Percentiles rank a stretch among this genome's conserved stretches.
Conservation (phyloP, 2,329 filamentous ascomycete species). For the Teratosphaeria epicoccoides region DNA sequence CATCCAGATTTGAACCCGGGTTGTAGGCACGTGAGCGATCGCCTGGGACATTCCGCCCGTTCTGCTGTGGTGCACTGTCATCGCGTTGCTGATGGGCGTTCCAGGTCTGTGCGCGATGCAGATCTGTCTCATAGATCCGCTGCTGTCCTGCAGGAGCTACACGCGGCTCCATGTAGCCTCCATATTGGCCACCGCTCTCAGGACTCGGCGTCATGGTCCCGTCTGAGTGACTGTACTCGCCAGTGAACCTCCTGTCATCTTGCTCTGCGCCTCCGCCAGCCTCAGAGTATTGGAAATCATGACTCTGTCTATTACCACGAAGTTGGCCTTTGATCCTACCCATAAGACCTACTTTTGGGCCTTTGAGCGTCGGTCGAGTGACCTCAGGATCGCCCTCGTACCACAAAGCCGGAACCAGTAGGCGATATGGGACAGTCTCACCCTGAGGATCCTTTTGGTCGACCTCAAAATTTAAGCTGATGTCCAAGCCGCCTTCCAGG, state of each 20-base stretch:
- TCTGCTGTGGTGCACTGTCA: background rate
- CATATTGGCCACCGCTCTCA: background rate
- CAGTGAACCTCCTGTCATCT: background rate
- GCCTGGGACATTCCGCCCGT: background rate
- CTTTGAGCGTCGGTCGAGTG: conserved; percentile 12
- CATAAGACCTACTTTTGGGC: conserved; percentile 1
- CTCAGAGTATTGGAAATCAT: conserved; percentile 10
- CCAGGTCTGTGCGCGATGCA: background rate
- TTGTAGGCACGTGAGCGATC: conserved; percentile 1
- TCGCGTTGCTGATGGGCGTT: background rate
- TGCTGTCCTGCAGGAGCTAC: background rate
- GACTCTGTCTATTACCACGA: conserved; percentile 5
- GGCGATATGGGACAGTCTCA: conserved; percentile 74
- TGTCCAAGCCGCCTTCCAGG: conserved; percentile 72
- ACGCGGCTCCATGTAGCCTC: background rate
- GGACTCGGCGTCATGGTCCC: conserved; percentile 1
- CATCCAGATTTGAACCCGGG: conserved; percentile 13
- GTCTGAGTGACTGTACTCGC: background rate
- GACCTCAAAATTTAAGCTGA: conserved; percentile 82
- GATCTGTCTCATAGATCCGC: too few species aligned
- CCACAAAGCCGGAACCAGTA: conserved; percentile 69
- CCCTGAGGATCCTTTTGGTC: conserved; percentile 76
- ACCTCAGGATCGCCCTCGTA: conserved; percentile 28
- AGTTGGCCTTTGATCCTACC: conserved; percentile 6
- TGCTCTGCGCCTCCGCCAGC: conserved; percentile 4